A percentile compares a stretch with the other conserved stretches of the same genome.
These are phyloP conservation scores for Melaleuca alternifolia DNA, from an alignment of 345 rosid species.

Conservation along the genomic window DNA sequence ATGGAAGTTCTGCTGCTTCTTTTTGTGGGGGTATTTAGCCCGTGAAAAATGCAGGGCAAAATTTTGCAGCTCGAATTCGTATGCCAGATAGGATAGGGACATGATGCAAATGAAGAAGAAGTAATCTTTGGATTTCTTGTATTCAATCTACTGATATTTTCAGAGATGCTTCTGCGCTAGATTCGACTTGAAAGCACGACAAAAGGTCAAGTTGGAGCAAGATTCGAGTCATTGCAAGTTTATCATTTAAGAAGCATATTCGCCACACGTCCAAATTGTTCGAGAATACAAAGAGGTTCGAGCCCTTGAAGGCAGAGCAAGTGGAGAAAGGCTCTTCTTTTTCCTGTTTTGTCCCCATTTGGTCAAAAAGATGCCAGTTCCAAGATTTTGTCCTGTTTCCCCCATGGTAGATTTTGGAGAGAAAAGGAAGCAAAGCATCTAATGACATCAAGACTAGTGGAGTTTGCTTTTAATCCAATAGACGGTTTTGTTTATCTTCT, in stretches of 20 bases:
- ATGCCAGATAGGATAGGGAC: not conserved
- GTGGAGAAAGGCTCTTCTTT: not conserved
- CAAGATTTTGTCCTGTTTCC: not conserved
- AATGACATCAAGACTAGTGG: not conserved
- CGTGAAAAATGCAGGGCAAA: not conserved
- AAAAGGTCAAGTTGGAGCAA: not conserved
- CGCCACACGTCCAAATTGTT: not conserved
- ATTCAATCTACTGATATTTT: not conserved
- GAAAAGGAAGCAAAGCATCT: not conserved
- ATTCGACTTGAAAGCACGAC: not conserved
- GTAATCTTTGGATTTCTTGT: not conserved
- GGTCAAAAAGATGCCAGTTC: too few species aligned
- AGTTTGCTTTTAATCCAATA: not conserved
- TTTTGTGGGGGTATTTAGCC: not conserved
- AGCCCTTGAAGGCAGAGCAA: not conserved
- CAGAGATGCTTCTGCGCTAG: not conserved
- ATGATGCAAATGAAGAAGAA: not conserved
- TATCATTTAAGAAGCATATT: not conserved
- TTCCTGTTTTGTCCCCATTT: not conserved
- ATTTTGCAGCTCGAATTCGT: not conserved
- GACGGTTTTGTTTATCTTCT: too few species aligned
- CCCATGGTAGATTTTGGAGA: not conserved
- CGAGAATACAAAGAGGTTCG: not conserved
- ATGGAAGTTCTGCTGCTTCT: not conserved
- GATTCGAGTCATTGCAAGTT: not conserved